Conservation (phyloP, 768 basidiomycete genomes). For the Trametes cubensis region DNA sequence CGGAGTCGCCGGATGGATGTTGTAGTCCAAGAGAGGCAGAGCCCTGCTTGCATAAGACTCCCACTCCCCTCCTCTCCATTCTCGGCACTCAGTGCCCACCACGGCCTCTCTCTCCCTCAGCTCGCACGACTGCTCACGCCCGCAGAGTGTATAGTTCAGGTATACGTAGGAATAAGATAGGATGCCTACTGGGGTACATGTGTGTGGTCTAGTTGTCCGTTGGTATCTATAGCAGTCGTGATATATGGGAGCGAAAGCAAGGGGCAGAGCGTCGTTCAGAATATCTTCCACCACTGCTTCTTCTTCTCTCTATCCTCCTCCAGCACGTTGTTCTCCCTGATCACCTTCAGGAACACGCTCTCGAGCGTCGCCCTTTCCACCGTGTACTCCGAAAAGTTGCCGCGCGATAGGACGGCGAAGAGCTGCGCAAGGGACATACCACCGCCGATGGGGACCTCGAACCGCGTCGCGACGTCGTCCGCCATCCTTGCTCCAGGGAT, state of each 20-base stretch:
- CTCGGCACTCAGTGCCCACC: not conserved
- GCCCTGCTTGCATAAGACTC: conserved; percentile 23
- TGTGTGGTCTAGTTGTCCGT: not conserved
- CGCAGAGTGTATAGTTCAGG: too few species aligned
- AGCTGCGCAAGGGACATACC: conserved; percentile 58
- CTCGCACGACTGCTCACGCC: not conserved
- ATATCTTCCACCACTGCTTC: conserved; percentile 25
- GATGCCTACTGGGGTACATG: not conserved
- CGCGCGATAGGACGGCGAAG: conserved; percentile 55
- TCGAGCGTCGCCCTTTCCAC: conserved; percentile 72
- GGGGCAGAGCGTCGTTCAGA: conserved; percentile 4
- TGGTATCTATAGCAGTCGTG: not conserved
- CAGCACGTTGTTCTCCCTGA: conserved; percentile 58
- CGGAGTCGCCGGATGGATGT: not conserved
- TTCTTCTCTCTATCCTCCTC: conserved; percentile 45
- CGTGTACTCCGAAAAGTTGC: conserved; percentile 65
- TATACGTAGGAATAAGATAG: too few species aligned
- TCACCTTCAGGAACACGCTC: conserved; percentile 73
- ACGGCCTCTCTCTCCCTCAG: not conserved
- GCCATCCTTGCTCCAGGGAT: conserved; percentile 67
- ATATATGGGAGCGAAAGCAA: not conserved
- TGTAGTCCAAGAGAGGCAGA: conserved; percentile 5
- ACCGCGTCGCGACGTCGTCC: conserved; percentile 76
- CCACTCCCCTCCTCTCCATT: conserved; percentile 7
- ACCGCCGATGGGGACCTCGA: conserved; percentile 62